Conservation (phyloP, 2,329 filamentous ascomycete genomes). For the Seiridium unicorne region DNA sequence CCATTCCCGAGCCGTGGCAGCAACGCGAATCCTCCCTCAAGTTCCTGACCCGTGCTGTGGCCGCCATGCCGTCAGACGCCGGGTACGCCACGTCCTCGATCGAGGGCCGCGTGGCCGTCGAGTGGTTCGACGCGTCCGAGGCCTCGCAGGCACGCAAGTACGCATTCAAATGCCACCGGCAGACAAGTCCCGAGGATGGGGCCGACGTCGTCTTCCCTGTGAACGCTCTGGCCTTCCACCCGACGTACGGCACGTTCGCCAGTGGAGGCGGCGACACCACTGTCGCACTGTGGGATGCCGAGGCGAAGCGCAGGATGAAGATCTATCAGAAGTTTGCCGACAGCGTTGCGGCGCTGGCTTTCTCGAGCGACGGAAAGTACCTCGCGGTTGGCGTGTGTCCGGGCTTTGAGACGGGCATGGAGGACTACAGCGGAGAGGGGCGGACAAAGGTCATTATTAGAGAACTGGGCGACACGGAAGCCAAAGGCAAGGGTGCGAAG, state of each 20-base stretch:
- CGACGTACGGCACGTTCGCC: conserved; percentile 79
- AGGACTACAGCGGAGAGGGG: conserved; percentile 72
- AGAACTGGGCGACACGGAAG: conserved; percentile 83
- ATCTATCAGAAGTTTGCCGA: conserved; percentile 84
- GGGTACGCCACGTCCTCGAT: conserved; percentile 93
- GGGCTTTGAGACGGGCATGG: conserved; percentile 83
- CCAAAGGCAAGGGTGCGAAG: conserved; percentile 79
- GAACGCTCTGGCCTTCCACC: conserved; percentile 86
- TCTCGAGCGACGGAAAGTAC: conserved; percentile 73
- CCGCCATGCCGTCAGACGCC: conserved; percentile 94
- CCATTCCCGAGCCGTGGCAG: conserved; percentile 74
- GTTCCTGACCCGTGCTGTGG: conserved; percentile 90
- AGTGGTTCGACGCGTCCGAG: conserved; percentile 91
- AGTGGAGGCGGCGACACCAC: conserved; percentile 87
- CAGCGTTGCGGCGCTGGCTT: conserved; percentile 74
- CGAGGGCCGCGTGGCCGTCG: conserved; percentile 91
- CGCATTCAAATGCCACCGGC: conserved; percentile 97
- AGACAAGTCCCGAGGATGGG: conserved; percentile 58
- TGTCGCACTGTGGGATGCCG: conserved; percentile 90
- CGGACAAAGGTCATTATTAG: conserved; percentile 76
- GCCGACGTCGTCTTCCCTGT: conserved; percentile 88
- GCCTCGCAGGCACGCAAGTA: conserved; percentile 93
- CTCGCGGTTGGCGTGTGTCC: conserved; percentile 81
- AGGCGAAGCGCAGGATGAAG: conserved; percentile 84
- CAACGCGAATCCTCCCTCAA: conserved; percentile 90